Evolutionary conservation across 1,139 yeast species (phyloP), one percentile per base, ranked within the genome.

Genomic region (Lodderomyces margitis): DNA sequence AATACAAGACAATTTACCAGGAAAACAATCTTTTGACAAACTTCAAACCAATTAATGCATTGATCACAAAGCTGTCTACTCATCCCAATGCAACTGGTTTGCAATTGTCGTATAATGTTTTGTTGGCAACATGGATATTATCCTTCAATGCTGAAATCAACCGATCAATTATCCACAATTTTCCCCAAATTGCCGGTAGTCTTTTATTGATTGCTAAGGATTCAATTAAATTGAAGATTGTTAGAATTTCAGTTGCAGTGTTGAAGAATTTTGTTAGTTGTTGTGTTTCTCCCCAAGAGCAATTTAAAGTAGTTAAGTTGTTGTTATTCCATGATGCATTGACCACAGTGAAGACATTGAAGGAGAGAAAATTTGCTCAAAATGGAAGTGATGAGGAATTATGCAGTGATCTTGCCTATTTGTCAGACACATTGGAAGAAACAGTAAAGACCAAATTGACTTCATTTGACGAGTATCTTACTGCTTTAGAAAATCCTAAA

Each of bases 171-270:
- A 70, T 81, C 36, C 77, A 80, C 39, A 66, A 80, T 48, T 75
- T 75, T 51, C 77, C 92, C 17, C 83, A 79, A 43, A 68, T 87
- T 43, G 75, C 85, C 42, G 78, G 73, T 6, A 62, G 61, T 41
- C 62, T 78, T 45, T 70, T 78, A 44, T 53, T 56, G 6, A 66
- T 75, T 40, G 70, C 82, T 12, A 86, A 84, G 58, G 80, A 81
- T 46, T 87, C 96, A 1, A 87, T 92, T 54, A 92, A 92, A 69
- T 95, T 91, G 66, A 92, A 92, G 67, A 81, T 92, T 45, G 87
- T 88, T 33, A 76, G 99, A 58, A 72, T 92, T 40, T 74, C 95
- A 17, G 74, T 88, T 31, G 84, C 95, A 2, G 80, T 83, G 34
- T 68, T 92, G 48, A 75, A 83, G 55, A 84, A 84, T 54, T 66